A percentile compares a stretch with the other conserved stretches of the same genome.
phyloP scores from a whole-genome alignment of 192 early-diverging fungal species.

The Obelidium mucronatum region DNA sequence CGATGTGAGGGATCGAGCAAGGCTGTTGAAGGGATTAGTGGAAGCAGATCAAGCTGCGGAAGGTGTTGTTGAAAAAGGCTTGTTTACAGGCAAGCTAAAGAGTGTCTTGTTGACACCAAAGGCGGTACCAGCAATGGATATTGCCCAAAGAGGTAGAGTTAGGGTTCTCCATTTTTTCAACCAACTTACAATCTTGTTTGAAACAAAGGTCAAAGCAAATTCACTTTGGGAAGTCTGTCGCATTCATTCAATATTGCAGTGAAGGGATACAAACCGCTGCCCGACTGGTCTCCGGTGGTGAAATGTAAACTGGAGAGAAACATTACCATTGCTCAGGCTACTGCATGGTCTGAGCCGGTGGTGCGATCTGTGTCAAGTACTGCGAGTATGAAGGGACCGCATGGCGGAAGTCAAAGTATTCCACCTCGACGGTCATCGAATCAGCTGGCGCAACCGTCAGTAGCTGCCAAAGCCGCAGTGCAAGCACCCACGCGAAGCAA shows the following conservation, averaged over 20 bases:
- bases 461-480: conserved; percentile 12
- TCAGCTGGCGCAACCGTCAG: not conserved
- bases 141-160: conserved; percentile 31
- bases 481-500: too few species aligned
- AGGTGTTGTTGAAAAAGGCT: conserved; percentile 22
- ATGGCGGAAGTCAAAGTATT: too few species aligned
- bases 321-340: conserved; percentile 22
- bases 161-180: not conserved
- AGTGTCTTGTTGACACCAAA: conserved; percentile 61
- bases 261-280: conserved; percentile 77
- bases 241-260: conserved; percentile 49
- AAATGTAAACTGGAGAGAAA: conserved; percentile 59
- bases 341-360: conserved; percentile 15
- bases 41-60: conserved; percentile 30
- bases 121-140: conserved; percentile 36
- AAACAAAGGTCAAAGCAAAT: conserved; percentile 34
- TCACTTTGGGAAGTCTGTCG: conserved; percentile 53
- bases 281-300: conserved; percentile 75
- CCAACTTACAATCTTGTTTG: not conserved
- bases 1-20: conserved; percentile 88
- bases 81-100: conserved; percentile 60
- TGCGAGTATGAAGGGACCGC: too few species aligned
- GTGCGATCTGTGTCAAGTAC: conserved; percentile 2
- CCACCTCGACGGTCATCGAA: not conserved
- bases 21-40: conserved; percentile 73